A percentile compares a stretch with the other conserved stretches of the same genome.
phyloP scores from a whole-genome alignment of 768 basidiomycete genomes.

The Suillus weaverae region DNA sequence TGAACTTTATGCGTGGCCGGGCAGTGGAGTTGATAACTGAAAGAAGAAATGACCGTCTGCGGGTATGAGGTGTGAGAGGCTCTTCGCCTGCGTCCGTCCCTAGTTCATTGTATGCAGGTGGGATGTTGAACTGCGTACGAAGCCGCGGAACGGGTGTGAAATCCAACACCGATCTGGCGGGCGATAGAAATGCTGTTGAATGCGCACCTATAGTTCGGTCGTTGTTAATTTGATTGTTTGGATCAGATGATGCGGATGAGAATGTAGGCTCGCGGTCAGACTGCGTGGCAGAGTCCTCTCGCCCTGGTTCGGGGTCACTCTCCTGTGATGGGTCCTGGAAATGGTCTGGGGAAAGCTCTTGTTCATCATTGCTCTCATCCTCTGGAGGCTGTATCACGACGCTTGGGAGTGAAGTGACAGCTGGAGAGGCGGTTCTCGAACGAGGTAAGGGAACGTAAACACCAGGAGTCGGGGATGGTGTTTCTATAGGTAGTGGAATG shows the following conservation, averaged over 20 bases:
- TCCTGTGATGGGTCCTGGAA: slow-evolving; percentile 15
- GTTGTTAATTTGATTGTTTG: slow-evolving; percentile 30
- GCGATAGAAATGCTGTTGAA: slow-evolving; percentile 52
- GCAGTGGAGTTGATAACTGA: slow-evolving; percentile 82
- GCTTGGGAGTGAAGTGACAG: slow-evolving; percentile 30
- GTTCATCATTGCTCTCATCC: slow-evolving; percentile 18
- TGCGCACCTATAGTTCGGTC: slow-evolving; percentile 29
- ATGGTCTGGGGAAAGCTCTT: not conserved
- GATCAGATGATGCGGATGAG: slow-evolving; percentile 60
- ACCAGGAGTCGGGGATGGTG: slow-evolving; percentile 50
- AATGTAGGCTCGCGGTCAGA: slow-evolving; percentile 61
- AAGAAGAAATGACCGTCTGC: slow-evolving; percentile 79
- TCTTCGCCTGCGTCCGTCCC: slow-evolving; percentile 33
- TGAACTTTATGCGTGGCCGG: slow-evolving; percentile 59
- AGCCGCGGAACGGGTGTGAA: slow-evolving; percentile 67
- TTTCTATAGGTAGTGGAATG: slow-evolving; percentile 36
- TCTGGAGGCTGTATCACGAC: slow-evolving; percentile 23
- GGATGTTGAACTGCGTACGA: slow-evolving; percentile 61
- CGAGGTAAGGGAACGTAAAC: slow-evolving; percentile 51
- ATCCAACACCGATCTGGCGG: slow-evolving; percentile 46
- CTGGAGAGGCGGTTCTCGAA: slow-evolving; percentile 51
- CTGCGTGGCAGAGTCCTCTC: slow-evolving; percentile 28
- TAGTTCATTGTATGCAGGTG: slow-evolving; percentile 43
- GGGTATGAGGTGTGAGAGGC: slow-evolving; percentile 66
- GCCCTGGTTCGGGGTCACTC: slow-evolving; percentile 22